A percentile compares a stretch with the other conserved stretches of the same genome.
These are phyloP conservation scores for Aquilaria sinensis DNA, from an alignment of 345 rosid genomes.

Conservation along the genomic window DNA sequence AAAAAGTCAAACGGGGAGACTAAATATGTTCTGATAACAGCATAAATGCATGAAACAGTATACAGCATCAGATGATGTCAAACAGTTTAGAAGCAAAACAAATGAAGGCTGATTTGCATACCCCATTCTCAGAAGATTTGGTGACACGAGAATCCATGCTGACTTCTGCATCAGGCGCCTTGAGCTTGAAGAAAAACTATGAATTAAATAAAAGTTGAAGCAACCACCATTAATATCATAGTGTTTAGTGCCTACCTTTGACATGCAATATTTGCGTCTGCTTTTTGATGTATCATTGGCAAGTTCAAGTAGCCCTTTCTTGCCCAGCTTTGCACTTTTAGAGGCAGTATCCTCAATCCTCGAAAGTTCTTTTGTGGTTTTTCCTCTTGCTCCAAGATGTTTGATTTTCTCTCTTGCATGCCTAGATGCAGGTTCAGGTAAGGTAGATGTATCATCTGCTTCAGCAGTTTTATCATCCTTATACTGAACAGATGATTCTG, in stretches of 20 bases:
- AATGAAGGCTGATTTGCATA: slow-evolving; percentile 21
- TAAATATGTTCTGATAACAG: background rate
- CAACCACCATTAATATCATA: slow-evolving; percentile 9
- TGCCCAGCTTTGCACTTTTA: slow-evolving; percentile 51
- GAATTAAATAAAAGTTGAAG: slow-evolving; percentile 1
- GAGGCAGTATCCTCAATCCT: slow-evolving; percentile 32
- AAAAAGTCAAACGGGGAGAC: no score
- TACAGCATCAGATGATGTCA: background rate
- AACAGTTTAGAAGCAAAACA: background rate
- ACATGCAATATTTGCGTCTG: slow-evolving; percentile 34
- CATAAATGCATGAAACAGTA: slow-evolving; percentile 1
- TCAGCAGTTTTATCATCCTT: slow-evolving; percentile 52
- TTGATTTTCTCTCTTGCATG: slow-evolving; percentile 34
- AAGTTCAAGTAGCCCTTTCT: slow-evolving; percentile 35
- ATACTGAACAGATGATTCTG: slow-evolving; percentile 67
- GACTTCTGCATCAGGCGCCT: slow-evolving; percentile 45
- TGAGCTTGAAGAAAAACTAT: slow-evolving; percentile 21
- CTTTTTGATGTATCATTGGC: slow-evolving; percentile 37
- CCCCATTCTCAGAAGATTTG: slow-evolving; percentile 38
- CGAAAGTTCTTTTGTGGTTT: slow-evolving; percentile 20
- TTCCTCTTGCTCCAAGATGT: slow-evolving; percentile 35
- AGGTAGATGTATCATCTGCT: slow-evolving; percentile 42
- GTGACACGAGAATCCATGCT: slow-evolving; percentile 26
- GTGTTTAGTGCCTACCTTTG: slow-evolving; percentile 29
- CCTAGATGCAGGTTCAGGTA: slow-evolving; percentile 51